Evolutionary conservation across 805 yeast genomes (phyloP).

Genomic region (Lipomyces lipofer): DNA sequence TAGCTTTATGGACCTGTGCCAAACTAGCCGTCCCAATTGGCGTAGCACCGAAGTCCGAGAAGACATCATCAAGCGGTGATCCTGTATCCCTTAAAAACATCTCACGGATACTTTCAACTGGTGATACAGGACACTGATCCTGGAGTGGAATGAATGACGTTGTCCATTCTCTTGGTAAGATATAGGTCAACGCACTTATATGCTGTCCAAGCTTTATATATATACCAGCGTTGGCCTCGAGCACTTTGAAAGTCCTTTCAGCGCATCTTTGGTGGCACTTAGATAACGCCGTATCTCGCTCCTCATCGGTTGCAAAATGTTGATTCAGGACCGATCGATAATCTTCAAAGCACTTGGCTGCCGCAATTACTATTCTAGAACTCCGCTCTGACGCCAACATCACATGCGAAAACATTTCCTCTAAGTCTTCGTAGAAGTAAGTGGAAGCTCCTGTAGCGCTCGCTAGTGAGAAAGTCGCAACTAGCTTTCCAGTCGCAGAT

Average conservation of each 20-base stretch:
- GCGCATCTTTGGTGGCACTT: slow-evolving; percentile 79
- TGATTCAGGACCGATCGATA: slow-evolving; percentile 60
- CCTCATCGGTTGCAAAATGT: slow-evolving; percentile 48
- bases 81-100: slow-evolving; percentile 75
- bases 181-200: slow-evolving; percentile 84
- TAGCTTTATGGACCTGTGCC: slow-evolving; percentile 92
- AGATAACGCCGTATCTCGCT: slow-evolving; percentile 53
- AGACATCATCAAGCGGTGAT: slow-evolving; percentile 56
- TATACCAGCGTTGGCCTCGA: slow-evolving; percentile 86
- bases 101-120: slow-evolving; percentile 62
- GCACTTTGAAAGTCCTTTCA: slow-evolving; percentile 68
- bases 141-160: slow-evolving; percentile 90
- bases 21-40: slow-evolving; percentile 96
- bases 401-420: slow-evolving; percentile 14
- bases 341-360: slow-evolving; percentile 66
- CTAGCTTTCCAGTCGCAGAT: slow-evolving; percentile 4
- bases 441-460: slow-evolving; percentile 19
- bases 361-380: slow-evolving; percentile 48
- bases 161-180: slow-evolving; percentile 94
- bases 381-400: slow-evolving; percentile 26
- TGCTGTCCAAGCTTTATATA: slow-evolving; percentile 96
- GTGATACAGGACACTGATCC: slow-evolving; percentile 82
- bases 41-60: slow-evolving; percentile 60
- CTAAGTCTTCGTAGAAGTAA: slow-evolving; percentile 21
- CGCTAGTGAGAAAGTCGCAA: slow-evolving; percentile 12